Conservation (phyloP, 108 stramenopile genomes). For the Fragilaria radians region DNA sequence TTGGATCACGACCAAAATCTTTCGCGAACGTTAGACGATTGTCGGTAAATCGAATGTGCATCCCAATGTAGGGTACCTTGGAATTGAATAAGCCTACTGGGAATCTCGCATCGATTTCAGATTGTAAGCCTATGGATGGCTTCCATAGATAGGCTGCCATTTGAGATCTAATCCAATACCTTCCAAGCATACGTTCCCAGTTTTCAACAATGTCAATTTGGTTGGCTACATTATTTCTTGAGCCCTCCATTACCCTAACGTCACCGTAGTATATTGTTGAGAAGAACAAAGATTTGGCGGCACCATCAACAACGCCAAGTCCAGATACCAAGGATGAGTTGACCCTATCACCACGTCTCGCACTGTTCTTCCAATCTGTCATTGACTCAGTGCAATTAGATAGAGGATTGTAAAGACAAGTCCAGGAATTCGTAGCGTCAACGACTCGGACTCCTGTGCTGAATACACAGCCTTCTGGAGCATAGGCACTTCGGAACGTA, state of each 20-base stretch:
- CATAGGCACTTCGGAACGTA: no score
- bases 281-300: not conserved
- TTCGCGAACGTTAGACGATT: conserved; percentile 12
- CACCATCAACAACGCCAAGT: not conserved
- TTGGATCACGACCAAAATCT: conserved; percentile 16
- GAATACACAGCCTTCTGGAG: no score
- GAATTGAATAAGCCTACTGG: not conserved
- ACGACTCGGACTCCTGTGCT: no score
- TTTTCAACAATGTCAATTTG: conserved; percentile 13
- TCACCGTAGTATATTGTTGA: not conserved
- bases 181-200: conserved; percentile 15
- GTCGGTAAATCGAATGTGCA: conserved; percentile 17
- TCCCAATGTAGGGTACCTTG: conserved; percentile 1
- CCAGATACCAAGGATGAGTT: no score
- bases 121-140: conserved; percentile 2
- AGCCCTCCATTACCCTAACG: not conserved
- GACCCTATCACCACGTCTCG: no score
- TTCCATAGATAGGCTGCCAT: conserved; percentile 16
- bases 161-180: conserved; percentile 18
- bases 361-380: no score
- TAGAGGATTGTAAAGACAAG: no score
- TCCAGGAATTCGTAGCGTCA: no score
- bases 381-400: no score
- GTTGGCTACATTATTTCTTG: no score
- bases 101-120: not conserved